These are phyloP conservation scores for Lobosporangium transversale DNA, from an alignment of 192 early-diverging fungal genomes.

Conservation along the genomic window DNA sequence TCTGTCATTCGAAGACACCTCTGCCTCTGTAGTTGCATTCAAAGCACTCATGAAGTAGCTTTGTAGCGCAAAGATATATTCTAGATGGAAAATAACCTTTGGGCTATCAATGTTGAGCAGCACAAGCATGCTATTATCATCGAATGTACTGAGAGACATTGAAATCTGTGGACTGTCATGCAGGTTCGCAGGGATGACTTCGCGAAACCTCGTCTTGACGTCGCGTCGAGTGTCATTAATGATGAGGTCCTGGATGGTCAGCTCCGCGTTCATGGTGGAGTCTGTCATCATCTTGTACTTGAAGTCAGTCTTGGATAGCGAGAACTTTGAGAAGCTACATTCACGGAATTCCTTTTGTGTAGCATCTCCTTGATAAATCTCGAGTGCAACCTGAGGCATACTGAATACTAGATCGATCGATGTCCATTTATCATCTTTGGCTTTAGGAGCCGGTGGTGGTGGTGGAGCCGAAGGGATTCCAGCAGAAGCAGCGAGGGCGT, in stretches of 20 bases:
- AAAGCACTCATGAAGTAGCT: constrained; percentile 81
- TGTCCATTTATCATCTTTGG: constrained; percentile 31
- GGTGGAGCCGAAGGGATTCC: constrained; percentile 20
- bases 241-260: constrained; percentile 74
- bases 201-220: constrained; percentile 80
- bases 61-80: constrained; percentile 83
- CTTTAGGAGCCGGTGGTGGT: neutral
- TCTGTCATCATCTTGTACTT: constrained; percentile 69
- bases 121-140: constrained; percentile 62
- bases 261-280: constrained; percentile 72
- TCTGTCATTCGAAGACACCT: neutral
- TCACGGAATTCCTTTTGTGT: constrained; percentile 62
- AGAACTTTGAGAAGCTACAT: constrained; percentile 62
- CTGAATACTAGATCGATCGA: constrained; percentile 68
- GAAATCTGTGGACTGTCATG: constrained; percentile 71
- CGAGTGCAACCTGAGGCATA: constrained; percentile 80
- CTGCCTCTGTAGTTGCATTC: constrained; percentile 12
- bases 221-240: constrained; percentile 84
- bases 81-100: constrained; percentile 84
- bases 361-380: constrained; percentile 75
- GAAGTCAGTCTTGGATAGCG: constrained; percentile 58
- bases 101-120: constrained; percentile 84
- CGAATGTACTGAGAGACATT: constrained; percentile 51
- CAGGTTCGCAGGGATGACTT: constrained; percentile 80
- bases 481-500: constrained; percentile 23